These are phyloP conservation scores for Ophiocordyceps robertsii DNA, from an alignment of 2,329 filamentous ascomycete genomes.

Conservation along the genomic window DNA sequence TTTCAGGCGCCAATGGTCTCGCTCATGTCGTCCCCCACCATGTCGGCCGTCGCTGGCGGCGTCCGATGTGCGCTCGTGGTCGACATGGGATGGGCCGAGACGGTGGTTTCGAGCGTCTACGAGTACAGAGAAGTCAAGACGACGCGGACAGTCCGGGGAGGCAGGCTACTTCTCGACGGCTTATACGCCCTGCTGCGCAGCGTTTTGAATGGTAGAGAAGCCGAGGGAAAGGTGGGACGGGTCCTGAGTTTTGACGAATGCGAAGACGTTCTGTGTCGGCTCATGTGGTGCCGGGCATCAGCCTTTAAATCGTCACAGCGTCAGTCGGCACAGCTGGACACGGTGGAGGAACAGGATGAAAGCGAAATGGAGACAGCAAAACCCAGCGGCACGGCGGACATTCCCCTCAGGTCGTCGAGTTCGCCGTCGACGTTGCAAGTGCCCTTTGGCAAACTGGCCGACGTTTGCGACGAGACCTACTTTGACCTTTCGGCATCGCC, in stretches of 20 bases:
- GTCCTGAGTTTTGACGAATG: conserved; percentile 61
- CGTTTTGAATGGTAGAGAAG: conserved; percentile 14
- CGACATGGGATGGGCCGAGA: conserved; percentile 89
- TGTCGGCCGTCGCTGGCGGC: conserved; percentile 65
- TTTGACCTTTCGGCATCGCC: conserved; percentile 43
- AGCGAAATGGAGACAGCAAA: conserved; percentile 20
- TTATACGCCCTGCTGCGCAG: conserved; percentile 48
- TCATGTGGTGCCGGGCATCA: conserved; percentile 57
- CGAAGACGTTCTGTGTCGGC: conserved; percentile 62
- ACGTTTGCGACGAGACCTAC: conserved; percentile 63
- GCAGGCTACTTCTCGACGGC: conserved; percentile 55
- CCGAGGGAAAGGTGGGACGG: conserved; percentile 16
- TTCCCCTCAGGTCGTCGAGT: conserved; percentile 31
- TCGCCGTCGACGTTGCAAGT: conserved; percentile 46
- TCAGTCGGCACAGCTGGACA: conserved; percentile 26
- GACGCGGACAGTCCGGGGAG: conserved; percentile 59
- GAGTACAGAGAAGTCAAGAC: conserved; percentile 75
- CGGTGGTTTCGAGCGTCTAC: conserved; percentile 71
- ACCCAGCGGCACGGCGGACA: conserved; percentile 18
- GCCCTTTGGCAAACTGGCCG: conserved; percentile 55
- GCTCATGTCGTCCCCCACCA: conserved; percentile 63
- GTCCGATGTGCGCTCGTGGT: conserved; percentile 76
- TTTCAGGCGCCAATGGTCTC: conserved; percentile 74
- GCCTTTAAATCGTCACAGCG: conserved; percentile 17
- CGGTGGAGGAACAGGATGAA: conserved; percentile 46